Evolutionary conservation across 495 filamentous ascomycete species (phyloP).

Genomic region (Podospora appendiculata): DNA sequence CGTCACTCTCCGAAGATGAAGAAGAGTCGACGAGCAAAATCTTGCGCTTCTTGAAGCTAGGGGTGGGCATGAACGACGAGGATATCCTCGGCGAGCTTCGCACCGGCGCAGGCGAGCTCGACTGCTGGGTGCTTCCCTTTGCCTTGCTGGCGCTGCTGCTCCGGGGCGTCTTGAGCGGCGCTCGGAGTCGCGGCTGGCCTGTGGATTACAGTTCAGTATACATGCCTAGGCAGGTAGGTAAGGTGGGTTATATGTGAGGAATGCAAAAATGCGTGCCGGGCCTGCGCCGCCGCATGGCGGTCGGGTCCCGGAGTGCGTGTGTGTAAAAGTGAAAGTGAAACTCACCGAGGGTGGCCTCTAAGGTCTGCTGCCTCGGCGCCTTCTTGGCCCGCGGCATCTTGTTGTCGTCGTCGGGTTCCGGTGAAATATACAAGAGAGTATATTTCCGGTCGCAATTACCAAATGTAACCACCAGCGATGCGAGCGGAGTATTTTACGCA

Average conservation of each 20-base stretch:
- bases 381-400: conserved; percentile 7
- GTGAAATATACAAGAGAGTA: no score
- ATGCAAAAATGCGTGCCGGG: no score
- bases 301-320: not conserved
- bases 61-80: not conserved
- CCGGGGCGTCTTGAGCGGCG: not conserved
- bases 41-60: not conserved
- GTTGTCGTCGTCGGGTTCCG: not conserved
- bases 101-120: not conserved
- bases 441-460: no score
- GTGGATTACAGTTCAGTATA: not conserved
- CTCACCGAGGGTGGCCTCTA: conserved; percentile 10
- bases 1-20: not conserved
- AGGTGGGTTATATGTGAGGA: no score
- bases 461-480: no score
- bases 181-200: conserved; percentile 4
- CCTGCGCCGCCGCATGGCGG: not conserved
- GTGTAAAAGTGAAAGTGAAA: not conserved
- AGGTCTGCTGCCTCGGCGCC: conserved; percentile 12
- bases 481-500: no score
- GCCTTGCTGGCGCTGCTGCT: not conserved
- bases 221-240: no score
- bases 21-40: not conserved
- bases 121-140: not conserved
- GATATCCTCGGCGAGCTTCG: not conserved